Percentiles rank a stretch among this genome's conserved stretches.
Conservation (phyloP, 495 filamentous ascomycete species). For the Stereocaulon alpinum region DNA sequence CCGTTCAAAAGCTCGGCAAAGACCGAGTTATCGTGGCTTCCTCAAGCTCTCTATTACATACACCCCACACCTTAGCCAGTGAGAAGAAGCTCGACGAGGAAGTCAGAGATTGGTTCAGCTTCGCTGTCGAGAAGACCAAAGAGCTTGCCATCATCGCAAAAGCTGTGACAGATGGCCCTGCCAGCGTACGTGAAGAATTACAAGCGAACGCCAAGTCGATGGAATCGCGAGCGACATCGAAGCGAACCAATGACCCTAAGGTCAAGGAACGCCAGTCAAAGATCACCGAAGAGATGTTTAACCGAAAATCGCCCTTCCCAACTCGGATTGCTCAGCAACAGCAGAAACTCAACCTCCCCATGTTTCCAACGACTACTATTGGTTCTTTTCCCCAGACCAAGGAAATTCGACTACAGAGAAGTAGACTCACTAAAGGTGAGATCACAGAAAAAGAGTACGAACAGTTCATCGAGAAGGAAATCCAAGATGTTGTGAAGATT, state of each 20-base stretch:
- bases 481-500: conserved; percentile 81
- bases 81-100: conserved; percentile 94
- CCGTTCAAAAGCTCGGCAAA: conserved; percentile 86
- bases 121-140: conserved; percentile 85
- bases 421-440: conserved; percentile 97
- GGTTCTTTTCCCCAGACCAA: conserved; percentile 98
- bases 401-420: conserved; percentile 90
- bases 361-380: conserved; percentile 98
- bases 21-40: conserved; percentile 93
- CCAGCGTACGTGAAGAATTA: conserved; percentile 70
- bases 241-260: conserved; percentile 87
- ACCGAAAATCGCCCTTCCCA: conserved; percentile 82
- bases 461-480: conserved; percentile 97
- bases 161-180: conserved; percentile 84
- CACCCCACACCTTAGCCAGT: conserved; percentile 89
- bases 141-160: conserved; percentile 93
- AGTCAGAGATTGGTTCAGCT: conserved; percentile 96
- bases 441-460: conserved; percentile 89
- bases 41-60: conserved; percentile 94
- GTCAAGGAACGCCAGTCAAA: conserved; percentile 91
- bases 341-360: conserved; percentile 76
- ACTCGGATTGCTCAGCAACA: conserved; percentile 75
- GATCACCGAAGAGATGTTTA: conserved; percentile 74
- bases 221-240: conserved; percentile 76
- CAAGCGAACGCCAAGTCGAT: conserved; percentile 91